phyloP scores from a whole-genome alignment of 805 yeast genomes.

The Teunomyces gatunensis region DNA sequence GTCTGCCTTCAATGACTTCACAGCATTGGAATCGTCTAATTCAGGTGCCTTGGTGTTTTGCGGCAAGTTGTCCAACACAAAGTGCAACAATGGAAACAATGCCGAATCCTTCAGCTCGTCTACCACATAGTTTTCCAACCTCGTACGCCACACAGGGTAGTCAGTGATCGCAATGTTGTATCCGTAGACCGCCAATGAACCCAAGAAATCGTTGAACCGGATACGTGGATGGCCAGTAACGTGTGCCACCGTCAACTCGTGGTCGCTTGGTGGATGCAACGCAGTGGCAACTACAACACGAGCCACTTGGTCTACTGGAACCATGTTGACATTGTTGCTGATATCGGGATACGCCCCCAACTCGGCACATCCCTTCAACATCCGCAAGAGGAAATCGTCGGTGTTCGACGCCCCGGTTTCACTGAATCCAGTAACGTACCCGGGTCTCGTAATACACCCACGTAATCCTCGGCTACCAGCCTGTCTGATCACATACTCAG shows the following conservation, averaged over 20 bases:
- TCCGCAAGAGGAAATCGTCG: conserved; percentile 91
- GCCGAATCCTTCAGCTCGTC: conserved; percentile 72
- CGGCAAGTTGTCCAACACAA: conserved; percentile 90
- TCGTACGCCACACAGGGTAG: conserved; percentile 76
- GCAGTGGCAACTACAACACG: conserved; percentile 83
- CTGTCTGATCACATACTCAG: conserved; percentile 80
- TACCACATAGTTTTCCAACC: conserved; percentile 74
- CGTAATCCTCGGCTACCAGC: conserved; percentile 87
- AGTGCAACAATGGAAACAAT: conserved; percentile 87
- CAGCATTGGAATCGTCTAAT: conserved; percentile 83
- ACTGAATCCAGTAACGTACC: conserved; percentile 89
- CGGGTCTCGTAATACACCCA: conserved; percentile 92
- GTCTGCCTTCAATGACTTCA: conserved; percentile 63
- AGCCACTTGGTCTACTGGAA: conserved; percentile 98
- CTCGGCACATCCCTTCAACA: conserved; percentile 92
- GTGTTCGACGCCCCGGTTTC: conserved; percentile 87
- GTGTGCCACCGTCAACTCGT: conserved; percentile 72
- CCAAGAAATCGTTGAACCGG: conserved; percentile 70
- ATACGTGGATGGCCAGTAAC: conserved; percentile 98
- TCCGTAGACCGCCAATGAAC: conserved; percentile 66
- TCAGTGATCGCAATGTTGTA: conserved; percentile 60
- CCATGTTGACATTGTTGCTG: conserved; percentile 87
- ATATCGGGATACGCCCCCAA: conserved; percentile 84
- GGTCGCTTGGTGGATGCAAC: conserved; percentile 62
- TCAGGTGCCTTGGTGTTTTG: conserved; percentile 93